phyloP scores from a whole-genome alignment of 2,329 filamentous ascomycete species.

The Echinosphaeria canescens region DNA sequence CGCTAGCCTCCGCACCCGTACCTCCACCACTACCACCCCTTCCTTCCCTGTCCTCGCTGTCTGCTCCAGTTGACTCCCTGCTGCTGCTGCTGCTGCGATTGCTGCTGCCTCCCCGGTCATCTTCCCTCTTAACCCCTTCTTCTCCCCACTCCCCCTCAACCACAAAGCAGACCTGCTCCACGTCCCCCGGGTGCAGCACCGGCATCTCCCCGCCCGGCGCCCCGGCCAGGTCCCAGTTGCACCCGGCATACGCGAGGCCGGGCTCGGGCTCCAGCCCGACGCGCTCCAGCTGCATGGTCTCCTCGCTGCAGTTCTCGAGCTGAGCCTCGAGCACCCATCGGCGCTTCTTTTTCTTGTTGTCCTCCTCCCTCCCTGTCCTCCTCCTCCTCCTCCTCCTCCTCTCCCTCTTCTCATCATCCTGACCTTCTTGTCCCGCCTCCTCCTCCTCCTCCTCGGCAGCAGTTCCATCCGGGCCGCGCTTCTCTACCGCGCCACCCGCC shows the following conservation, averaged over 20 bases:
- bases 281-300: conserved; percentile 54
- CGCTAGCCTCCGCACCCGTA: not conserved
- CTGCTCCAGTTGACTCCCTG: no score
- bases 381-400: no score
- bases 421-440: no score
- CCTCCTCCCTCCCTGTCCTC: no score
- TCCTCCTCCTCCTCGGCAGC: no score
- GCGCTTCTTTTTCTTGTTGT: no score
- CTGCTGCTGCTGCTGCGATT: conserved; percentile 10
- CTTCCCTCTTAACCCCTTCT: no score
- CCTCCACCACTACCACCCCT: no score
- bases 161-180: conserved; percentile 44
- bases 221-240: conserved; percentile 41
- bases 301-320: conserved; percentile 83
- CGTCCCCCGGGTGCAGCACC: conserved; percentile 37
- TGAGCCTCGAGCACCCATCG: conserved; percentile 90
- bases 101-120: conserved; percentile 9
- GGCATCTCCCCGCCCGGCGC: conserved; percentile 19
- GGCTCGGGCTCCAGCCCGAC: conserved; percentile 30
- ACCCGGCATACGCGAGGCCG: conserved; percentile 26
- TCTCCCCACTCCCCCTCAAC: no score
- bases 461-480: no score
- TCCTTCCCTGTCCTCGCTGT: conserved; percentile 38
- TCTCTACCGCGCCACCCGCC: no score
- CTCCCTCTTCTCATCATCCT: no score